These are phyloP conservation scores for Beauveria brongniartii DNA, from an alignment of 2,329 filamentous ascomycete genomes.

Conservation along the genomic window DNA sequence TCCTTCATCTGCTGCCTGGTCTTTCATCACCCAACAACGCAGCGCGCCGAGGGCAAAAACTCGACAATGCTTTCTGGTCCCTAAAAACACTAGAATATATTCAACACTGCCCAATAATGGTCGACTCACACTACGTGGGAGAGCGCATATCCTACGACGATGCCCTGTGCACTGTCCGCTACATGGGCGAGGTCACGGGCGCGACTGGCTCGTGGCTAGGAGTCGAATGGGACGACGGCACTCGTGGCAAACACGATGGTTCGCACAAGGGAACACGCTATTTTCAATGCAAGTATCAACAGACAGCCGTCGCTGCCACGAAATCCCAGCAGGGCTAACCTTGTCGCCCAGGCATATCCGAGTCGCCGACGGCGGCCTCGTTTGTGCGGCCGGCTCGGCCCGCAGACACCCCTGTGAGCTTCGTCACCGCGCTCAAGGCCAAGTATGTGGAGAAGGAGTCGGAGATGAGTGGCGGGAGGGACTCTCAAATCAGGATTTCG, in stretches of 20 bases:
- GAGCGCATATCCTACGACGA: slow-evolving; percentile 75
- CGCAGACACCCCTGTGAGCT: slow-evolving; percentile 59
- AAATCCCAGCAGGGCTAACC: neutral
- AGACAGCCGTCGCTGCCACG: neutral
- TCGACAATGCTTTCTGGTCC: neutral
- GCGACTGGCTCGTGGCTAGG: slow-evolving; percentile 80
- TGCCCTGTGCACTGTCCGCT: slow-evolving; percentile 76
- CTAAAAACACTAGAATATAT: neutral
- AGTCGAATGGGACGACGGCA: slow-evolving; percentile 90
- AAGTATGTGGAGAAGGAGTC: slow-evolving; percentile 63
- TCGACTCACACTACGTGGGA: slow-evolving; percentile 42
- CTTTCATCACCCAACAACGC: slow-evolving; percentile 1
- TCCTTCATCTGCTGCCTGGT: slow-evolving; percentile 16
- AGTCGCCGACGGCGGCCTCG: slow-evolving; percentile 65
- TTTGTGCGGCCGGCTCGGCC: slow-evolving; percentile 75
- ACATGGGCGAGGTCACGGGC: slow-evolving; percentile 66
- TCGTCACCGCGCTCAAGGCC: slow-evolving; percentile 68
- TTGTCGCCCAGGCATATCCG: slow-evolving; percentile 45
- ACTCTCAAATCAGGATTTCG: slow-evolving; percentile 54
- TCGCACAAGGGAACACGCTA: slow-evolving; percentile 71
- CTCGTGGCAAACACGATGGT: slow-evolving; percentile 84
- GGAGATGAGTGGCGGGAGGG: slow-evolving; percentile 13
- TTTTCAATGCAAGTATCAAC: slow-evolving; percentile 60
- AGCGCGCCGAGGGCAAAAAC: neutral
- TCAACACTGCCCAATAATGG: slow-evolving; percentile 25